Evolutionary conservation across 176 grass and related monocot species (phyloP).

Genomic region (Carex littledalei): DNA sequence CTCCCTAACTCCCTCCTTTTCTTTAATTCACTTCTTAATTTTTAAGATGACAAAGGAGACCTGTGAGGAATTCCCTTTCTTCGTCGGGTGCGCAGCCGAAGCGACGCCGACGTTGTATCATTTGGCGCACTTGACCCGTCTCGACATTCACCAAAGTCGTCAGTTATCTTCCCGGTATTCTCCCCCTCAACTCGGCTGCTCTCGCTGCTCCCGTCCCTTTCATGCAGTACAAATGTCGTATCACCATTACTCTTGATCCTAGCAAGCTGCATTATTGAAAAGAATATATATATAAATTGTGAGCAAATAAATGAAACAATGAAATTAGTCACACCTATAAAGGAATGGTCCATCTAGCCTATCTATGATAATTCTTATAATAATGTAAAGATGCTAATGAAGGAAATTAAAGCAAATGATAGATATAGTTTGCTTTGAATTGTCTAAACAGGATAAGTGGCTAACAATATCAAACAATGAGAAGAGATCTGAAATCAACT

Average conservation of each 20-base stretch:
- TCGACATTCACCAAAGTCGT: not conserved
- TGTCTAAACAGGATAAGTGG: not conserved
- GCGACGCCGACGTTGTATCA: not conserved
- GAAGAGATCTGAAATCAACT: not conserved
- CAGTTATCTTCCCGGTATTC: not conserved
- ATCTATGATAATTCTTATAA: not conserved
- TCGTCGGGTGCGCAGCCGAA: slow-evolving; percentile 1
- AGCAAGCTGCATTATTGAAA: slow-evolving; percentile 28
- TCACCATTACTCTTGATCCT: slow-evolving; percentile 35
- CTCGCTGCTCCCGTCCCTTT: not conserved
- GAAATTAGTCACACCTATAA: not conserved
- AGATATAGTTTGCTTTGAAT: not conserved
- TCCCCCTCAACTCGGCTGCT: not conserved
- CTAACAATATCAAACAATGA: not conserved
- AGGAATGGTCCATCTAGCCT: not conserved
- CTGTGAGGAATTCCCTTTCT: slow-evolving; percentile 53
- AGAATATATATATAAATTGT: not conserved
- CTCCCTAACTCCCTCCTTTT: not conserved
- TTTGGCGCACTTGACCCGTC: not conserved
- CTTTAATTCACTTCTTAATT: slow-evolving; percentile 9
- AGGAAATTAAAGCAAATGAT: not conserved
- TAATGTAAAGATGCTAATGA: not conserved
- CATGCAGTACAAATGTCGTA: not conserved
- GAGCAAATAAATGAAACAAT: not conserved
- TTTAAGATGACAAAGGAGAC: slow-evolving; percentile 39